Base-by-base conservation (phyloP, 2,329 filamentous ascomycete genomes). In the Ophidiomyces ophidiicola region DNA sequence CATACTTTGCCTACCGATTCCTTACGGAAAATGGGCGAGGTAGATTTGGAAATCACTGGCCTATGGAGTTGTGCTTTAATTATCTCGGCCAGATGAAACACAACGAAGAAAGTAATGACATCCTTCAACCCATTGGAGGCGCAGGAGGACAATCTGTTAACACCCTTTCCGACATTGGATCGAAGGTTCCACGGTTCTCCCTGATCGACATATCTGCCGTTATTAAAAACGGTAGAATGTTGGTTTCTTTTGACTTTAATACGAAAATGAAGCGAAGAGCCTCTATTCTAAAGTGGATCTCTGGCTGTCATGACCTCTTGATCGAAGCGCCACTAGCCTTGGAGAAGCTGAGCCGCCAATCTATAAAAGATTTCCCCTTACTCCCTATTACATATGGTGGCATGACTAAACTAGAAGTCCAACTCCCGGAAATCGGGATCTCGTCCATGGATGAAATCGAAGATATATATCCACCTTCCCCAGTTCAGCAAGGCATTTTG, bases 21-120 rank as follows among this genome's bases (percentile, higher is more conserved):
- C 6, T 49, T 39, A 36, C 44, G 35, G 44, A 52, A 29, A 45
- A 51, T 30, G 53, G 45, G 12, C 50, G 52, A 1, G 48, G 57
- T 14, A 43, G 42, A 1, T 58, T 56, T 29, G 41, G 45, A 2
- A 57, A 57, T 12, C 63, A 63, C 18, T 62, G 56, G 50, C 64
- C 64, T 0, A 60, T 64, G 51, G 62, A 64, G 39, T 53, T 64
- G 12, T 52, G 53, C 1, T 66, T 68, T 53, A 66, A 60, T 45
- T 64, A 62, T 42, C 60, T 57, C 39, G 56, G 55, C 1, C 49
- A 54, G 24, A 53, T 55, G 36, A 54, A 67, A 46, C 65, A 69
- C 49, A 47, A 67, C 3, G 65, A 68, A 41, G 52, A 62, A 42
- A 49, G 57, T 4, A 62, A 63, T 42, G 63, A 61, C n/a, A 52